Evolutionary conservation across 2,329 filamentous ascomycete genomes (phyloP), one percentile per base, ranked within the genome.

Genomic region (Emergomyces orientalis): DNA sequence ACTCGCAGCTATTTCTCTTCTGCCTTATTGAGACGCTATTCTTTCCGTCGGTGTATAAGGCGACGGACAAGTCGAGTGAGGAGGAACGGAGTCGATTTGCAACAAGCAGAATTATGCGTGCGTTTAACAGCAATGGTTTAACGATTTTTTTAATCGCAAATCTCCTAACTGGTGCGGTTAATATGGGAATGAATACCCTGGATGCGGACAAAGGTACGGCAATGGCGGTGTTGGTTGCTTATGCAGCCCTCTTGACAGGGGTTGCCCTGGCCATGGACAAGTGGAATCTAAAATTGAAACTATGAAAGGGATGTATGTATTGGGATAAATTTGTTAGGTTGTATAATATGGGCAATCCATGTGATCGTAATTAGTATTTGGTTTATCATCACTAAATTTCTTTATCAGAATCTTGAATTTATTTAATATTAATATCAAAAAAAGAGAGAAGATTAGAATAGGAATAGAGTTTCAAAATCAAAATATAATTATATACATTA

Each of bases 51-150:
- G 82, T 88, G 6, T 85, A 91, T 74, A 85, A 82, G 65, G 82
- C 84, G 1, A 75, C 76, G 0, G 76, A 75, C 63, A 78, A 75
- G 61, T 73, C 79, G 67, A 77, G 81, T 0, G 90, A 94, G 73
- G 80, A 77, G 60, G 85, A 87, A 65, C 84, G 84, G 2, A 85
- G 86, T 65, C 78, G 83, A 55, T 79, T 82, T 55, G 88, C 91
- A 3, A 97, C 91, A 2, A 96, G 91, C 72, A 83, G 80, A 45
- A 82, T 97, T n/a, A 78, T 97, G 65, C 81, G 86, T 55, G 89
- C 91, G 0, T 95, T 88, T 72, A 99, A 99, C 73, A 84, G 88
- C 61, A 97, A 97, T 69, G 92, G 94, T 0, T 79, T 99, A 56
- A 86, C 85, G 0, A 76, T 97, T 0, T 99, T 99, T 72, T 75